A percentile compares a stretch with the other conserved stretches of the same genome.
Conservation (phyloP, 345 rosid species). For the Gossypium turneri region DNA sequence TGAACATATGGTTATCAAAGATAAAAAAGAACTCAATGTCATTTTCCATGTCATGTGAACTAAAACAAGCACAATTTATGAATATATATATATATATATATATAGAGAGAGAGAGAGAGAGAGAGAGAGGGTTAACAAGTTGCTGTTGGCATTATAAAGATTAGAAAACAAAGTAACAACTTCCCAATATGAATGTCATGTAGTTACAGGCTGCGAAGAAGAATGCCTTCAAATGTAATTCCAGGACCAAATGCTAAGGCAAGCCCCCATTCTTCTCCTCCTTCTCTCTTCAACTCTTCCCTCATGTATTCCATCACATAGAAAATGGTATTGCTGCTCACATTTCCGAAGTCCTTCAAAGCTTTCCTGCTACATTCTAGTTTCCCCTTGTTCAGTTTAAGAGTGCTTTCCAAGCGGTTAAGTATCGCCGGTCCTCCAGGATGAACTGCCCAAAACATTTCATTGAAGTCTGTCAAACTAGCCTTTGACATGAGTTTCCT, state of each 20-base stretch:
- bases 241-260: conserved; percentile 94
- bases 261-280: conserved; percentile 79
- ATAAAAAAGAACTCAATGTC: background rate
- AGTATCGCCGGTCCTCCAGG: conserved; percentile 95
- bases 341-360: conserved; percentile 80
- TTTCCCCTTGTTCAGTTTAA: conserved; percentile 47
- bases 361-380: conserved; percentile 81
- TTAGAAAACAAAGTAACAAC: background rate
- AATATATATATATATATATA: background rate
- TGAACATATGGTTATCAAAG: background rate
- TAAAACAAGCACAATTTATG: background rate
- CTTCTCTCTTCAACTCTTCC: conserved; percentile 56
- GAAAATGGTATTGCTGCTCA: conserved; percentile 78
- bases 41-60: background rate
- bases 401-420: conserved; percentile 59
- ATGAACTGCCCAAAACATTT: conserved; percentile 93
- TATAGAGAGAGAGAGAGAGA: background rate
- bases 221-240: conserved; percentile 94
- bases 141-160: background rate
- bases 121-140: background rate
- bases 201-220: conserved; percentile 61
- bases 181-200: background rate
- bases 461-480: conserved; percentile 48
- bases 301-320: conserved; percentile 88
- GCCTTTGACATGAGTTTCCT: conserved; percentile 53